Conservation (phyloP, 129 eudicot species). For the carrot (Daucus carota) region DNA sequence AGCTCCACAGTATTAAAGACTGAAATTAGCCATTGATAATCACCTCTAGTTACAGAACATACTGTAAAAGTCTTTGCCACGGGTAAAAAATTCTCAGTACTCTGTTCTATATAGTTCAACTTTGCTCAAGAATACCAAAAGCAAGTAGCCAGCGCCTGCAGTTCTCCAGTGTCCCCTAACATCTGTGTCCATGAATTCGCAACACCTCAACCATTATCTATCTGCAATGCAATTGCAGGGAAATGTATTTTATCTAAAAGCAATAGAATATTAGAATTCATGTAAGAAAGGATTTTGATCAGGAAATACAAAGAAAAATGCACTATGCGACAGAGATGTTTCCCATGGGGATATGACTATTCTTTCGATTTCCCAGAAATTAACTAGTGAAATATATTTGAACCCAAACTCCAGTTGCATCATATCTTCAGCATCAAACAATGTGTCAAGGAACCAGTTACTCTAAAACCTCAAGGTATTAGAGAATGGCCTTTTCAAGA, state of each 20-base stretch:
- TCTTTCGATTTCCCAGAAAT: background rate
- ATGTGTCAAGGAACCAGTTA: no score
- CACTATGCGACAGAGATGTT: background rate
- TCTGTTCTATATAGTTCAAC: background rate
- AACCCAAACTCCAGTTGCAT: background rate
- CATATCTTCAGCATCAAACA: background rate
- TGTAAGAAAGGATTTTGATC: background rate
- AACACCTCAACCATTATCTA: slow-evolving; percentile 54
- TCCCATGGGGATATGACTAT: background rate
- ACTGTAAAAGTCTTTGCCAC: background rate
- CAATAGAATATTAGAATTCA: no score
- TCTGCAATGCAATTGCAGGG: slow-evolving; percentile 48
- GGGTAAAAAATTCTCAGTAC: background rate
- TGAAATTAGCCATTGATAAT: background rate
- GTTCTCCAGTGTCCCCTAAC: no score
- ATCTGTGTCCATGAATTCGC: slow-evolving; percentile 21
- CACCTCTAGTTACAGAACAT: background rate
- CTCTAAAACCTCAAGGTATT: no score
- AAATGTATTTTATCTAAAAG: background rate
- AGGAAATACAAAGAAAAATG: background rate
- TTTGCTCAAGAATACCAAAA: background rate
- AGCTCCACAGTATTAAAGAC: no score
- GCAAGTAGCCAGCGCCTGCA: background rate
- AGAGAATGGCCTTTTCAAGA: no score
- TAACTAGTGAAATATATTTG: background rate